These are phyloP conservation scores for Hypsizygus marmoreus DNA, from an alignment of 768 basidiomycete genomes.

Conservation along the genomic window DNA sequence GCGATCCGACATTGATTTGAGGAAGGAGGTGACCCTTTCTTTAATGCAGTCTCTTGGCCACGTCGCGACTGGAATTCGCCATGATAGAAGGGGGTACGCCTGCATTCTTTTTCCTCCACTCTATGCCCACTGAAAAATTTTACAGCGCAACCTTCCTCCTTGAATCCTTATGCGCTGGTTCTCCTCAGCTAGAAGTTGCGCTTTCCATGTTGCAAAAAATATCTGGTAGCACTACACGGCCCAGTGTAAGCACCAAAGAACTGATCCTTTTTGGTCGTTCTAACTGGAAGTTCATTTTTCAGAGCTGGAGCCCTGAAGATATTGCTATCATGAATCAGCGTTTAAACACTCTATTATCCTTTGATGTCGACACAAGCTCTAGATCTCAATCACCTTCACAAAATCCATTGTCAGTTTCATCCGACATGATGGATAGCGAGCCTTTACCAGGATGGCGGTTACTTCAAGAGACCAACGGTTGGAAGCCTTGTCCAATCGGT, in stretches of 20 bases:
- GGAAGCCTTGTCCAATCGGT: slow-evolving; percentile 74
- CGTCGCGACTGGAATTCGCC: slow-evolving; percentile 16
- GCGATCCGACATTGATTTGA: slow-evolving; percentile 40
- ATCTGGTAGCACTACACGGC: slow-evolving; percentile 11
- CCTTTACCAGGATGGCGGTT: slow-evolving; percentile 55
- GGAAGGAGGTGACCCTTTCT: slow-evolving; percentile 43
- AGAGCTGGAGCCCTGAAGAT: slow-evolving; percentile 56
- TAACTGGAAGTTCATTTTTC: neutral
- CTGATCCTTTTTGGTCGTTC: no score
- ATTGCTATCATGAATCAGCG: slow-evolving; percentile 59
- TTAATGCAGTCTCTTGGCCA: slow-evolving; percentile 54
- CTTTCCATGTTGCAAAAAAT: slow-evolving; percentile 23
- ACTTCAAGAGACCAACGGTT: slow-evolving; percentile 42
- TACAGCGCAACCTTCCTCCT: slow-evolving; percentile 35
- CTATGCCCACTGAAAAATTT: neutral
- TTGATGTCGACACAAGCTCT: slow-evolving; percentile 11
- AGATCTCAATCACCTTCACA: neutral
- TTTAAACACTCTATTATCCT: slow-evolving; percentile 37
- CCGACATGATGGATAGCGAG: slow-evolving; percentile 2
- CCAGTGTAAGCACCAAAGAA: slow-evolving; percentile 26
- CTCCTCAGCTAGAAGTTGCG: slow-evolving; percentile 34
- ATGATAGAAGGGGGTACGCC: slow-evolving; percentile 36
- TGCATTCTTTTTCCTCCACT: neutral
- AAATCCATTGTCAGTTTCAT: neutral
- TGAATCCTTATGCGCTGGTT: slow-evolving; percentile 37